Percentiles rank a stretch among this genome's conserved stretches.
Evolutionary conservation across 768 basidiomycete species (phyloP).

Genomic region (Mycena venus): DNA sequence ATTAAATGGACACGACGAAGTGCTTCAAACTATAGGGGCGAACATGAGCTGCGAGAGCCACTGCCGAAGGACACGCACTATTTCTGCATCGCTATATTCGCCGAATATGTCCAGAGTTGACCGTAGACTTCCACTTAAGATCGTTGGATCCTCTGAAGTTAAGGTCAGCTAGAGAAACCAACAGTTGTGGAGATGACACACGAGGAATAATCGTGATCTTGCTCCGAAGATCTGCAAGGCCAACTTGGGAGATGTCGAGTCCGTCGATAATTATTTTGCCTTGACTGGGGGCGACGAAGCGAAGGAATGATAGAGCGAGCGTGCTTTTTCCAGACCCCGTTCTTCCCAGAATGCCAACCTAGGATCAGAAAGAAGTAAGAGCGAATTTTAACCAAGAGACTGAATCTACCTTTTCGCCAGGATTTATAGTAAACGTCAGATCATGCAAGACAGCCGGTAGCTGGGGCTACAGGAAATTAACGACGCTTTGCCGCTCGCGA

Average conservation of each 20-base stretch:
- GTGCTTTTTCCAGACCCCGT: conserved; percentile 87
- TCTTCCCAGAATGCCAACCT: conserved; percentile 80
- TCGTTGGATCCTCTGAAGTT: conserved; percentile 86
- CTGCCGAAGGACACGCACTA: conserved; percentile 58
- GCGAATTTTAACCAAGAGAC: background rate
- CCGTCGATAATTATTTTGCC: conserved; percentile 74
- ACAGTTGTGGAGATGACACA: conserved; percentile 50
- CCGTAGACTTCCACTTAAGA: conserved; percentile 85
- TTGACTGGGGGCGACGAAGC: conserved; percentile 78
- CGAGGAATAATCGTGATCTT: conserved; percentile 82
- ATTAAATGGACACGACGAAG: conserved; percentile 87
- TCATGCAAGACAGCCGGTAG: conserved; percentile 88
- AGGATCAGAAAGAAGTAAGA: background rate
- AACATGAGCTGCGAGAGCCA: background rate
- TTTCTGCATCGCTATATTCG: conserved; percentile 87
- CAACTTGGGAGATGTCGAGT: conserved; percentile 75
- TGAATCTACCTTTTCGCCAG: conserved; percentile 79
- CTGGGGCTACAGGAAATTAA: conserved; percentile 68
- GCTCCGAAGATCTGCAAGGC: conserved; percentile 76
- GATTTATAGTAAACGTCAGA: conserved; percentile 77
- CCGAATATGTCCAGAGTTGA: conserved; percentile 88
- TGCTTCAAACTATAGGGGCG: conserved; percentile 73
- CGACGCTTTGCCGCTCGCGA: conserved; percentile 59
- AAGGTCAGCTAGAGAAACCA: background rate
- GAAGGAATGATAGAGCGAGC: conserved; percentile 88